Evolutionary conservation across 78 protist species (phyloP), one percentile per base, ranked within the genome.

Genomic region (Andalucia godoyi): DNA sequence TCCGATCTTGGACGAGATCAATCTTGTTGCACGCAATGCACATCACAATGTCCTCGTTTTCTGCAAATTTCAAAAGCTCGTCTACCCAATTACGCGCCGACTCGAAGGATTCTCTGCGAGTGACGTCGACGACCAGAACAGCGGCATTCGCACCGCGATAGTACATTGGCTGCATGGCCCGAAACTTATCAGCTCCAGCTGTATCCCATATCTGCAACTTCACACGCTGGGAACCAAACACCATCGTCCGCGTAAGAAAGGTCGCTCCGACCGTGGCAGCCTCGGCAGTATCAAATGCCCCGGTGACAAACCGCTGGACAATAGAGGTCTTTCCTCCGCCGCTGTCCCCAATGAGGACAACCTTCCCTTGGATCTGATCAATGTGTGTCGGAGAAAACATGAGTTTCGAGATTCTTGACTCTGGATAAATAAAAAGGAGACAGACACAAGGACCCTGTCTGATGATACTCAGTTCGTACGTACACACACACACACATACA

Each of bases 21-120:
- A 66, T 37, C 79, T 96, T 96, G 80, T 96, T 96, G 49, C 97
- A 98, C 0, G 92, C 94, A 18, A 96, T 79, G 9, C 93, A 94
- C 7, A 96, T 88, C 43, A 92, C 89, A 18, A 86, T 83, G 68
- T 89, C 81, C 37, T 92, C 90, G 46, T 67, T 76, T 12, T 91
- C 97, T 57, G 91, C 95, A 12, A 96, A 78, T 65, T 91, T 96
- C 59, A n/a, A n/a, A n/a, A 96, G 73, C 66, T 93, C 97, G 57
- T 83, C 71, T 23, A 96, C 94, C 98, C 98, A 93, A 8, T 61
- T 66, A 57, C 87, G 83, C 6, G 97, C 97, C 27, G 94, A 80
- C 38, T 57, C 67, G 46, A 93, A 88, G 21, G 76, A 69, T 10
- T 74, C 74, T 23, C 2, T 52, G 23, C 4, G 4, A 4, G 79